Evolutionary conservation across 2,329 filamentous ascomycete species (phyloP).

Genomic region (Magnaporthiopsis rhizophila): DNA sequence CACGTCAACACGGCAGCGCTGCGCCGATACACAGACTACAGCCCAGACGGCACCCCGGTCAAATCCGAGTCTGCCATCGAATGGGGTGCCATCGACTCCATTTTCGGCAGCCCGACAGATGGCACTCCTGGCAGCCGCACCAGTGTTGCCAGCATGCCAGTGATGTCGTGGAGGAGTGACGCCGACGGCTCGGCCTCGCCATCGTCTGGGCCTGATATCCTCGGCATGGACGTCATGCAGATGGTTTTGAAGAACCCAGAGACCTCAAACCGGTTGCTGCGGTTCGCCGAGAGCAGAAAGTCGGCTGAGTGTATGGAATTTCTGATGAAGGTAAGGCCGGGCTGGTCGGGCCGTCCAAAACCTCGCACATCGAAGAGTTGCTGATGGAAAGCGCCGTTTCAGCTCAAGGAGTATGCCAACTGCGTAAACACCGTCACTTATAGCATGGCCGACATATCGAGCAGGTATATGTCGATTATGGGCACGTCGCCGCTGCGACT

Average conservation of each 20-base stretch:
- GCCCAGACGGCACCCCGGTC: conserved; percentile 28
- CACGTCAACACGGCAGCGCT: conserved; percentile 35
- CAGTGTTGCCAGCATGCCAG: conserved; percentile 1
- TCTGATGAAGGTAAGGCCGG: conserved; percentile 32
- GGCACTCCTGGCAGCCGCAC: neutral
- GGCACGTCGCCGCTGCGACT: conserved; percentile 33
- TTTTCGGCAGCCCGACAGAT: neutral
- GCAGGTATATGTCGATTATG: conserved; percentile 28
- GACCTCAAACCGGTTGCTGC: conserved; percentile 36
- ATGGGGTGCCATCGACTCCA: neutral
- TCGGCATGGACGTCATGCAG: conserved; percentile 41
- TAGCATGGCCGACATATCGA: conserved; percentile 27
- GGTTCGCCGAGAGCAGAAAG: conserved; percentile 39
- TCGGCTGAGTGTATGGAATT: conserved; percentile 44
- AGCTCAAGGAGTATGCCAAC: conserved; percentile 36
- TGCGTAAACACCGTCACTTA: conserved; percentile 31
- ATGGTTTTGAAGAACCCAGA: conserved; percentile 40
- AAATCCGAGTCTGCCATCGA: conserved; percentile 13
- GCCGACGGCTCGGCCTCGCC: conserved; percentile 9
- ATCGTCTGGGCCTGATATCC: conserved; percentile 34
- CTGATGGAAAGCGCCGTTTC: conserved; percentile 20
- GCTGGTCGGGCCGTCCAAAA: neutral
- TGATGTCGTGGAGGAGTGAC: neutral
- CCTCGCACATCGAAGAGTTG: neutral
- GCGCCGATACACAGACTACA: conserved; percentile 39